Conservation (phyloP, 306 rosid genomes). For the Gleditsia sinensis region DNA sequence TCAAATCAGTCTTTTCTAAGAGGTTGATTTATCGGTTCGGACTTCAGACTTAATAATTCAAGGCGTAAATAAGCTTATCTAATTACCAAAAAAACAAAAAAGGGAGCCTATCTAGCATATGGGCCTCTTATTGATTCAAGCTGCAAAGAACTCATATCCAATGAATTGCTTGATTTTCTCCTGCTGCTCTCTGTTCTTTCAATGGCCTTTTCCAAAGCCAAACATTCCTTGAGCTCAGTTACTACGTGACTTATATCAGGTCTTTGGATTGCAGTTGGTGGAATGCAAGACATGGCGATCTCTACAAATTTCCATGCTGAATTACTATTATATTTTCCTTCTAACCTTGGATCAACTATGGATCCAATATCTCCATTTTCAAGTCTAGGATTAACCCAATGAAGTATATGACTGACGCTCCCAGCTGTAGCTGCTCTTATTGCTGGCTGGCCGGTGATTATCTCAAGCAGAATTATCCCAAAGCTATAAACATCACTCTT, state of each 20-base stretch:
- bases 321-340: slow-evolving; percentile 25
- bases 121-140: not conserved
- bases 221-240: slow-evolving; percentile 32
- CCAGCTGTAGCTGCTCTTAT: not conserved
- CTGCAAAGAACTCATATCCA: not conserved
- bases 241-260: slow-evolving; percentile 41
- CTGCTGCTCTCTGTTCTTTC: not conserved
- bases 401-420: slow-evolving; percentile 24
- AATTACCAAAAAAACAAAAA: no score
- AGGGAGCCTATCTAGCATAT: not conserved
- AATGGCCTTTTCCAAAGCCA: slow-evolving; percentile 23
- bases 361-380: slow-evolving; percentile 32
- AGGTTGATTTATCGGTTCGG: not conserved
- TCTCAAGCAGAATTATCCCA: slow-evolving; percentile 45
- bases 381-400: slow-evolving; percentile 33
- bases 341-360: slow-evolving; percentile 35
- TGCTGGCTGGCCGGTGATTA: slow-evolving; percentile 33
- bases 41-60: not conserved
- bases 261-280: slow-evolving; percentile 18
- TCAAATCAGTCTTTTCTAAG: not conserved
- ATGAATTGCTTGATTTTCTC: not conserved
- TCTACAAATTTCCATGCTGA: slow-evolving; percentile 39
- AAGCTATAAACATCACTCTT: slow-evolving; percentile 42
- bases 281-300: slow-evolving; percentile 33
- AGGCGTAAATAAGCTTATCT: not conserved